Evolutionary conservation across 805 yeast genomes (phyloP), one percentile per base, ranked within the genome.

Genomic region (Starmerella apis): DNA sequence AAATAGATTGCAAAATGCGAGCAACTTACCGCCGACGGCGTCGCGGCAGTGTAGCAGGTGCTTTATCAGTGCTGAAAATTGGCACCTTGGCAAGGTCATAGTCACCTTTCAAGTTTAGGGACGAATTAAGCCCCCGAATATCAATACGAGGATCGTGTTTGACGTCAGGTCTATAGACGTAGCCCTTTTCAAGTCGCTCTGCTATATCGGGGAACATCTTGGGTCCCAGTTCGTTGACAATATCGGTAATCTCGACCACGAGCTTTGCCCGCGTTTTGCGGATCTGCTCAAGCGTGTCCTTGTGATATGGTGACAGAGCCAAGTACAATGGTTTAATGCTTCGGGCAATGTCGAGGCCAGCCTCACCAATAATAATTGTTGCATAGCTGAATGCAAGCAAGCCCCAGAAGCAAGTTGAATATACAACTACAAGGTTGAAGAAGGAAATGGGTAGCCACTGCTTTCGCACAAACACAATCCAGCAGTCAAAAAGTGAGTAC

Each of bases 281-380:
- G 57, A 92, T 69, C 51, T 79, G 64, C 35, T 65, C 64, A 13
- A 79, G 63, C 36, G 73, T 67, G 41, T 69, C 67, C 25, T 58
- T 61, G 48, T 64, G 62, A 35, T 51, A 46, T 1, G 71, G 72
- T 25, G 63, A 61, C 39, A 71, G 57, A 4, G 71, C 68, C 61
- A 78, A 70, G 14, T 78, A 83, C 38, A 90, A 68, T 1, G 97
- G 96, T 56, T 87, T 75, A 49, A 90, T 68, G 3, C 94, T 81
- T 63, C 86, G 86, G 64, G 83, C 75, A 43, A 84, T 73, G 63
- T 90, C 97, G 79, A 86, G 75, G 31, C 98, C 98, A 52, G 80
- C 83, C 62, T 92, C 98, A 48, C 98, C 97, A 51, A 86, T 79
- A 24, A 86, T 73, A 57, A 92, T 73, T 0, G 98, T 95, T n/a